Conservation (phyloP, 129 eudicot species). For the Rutidosis leptorrhynchoides region DNA sequence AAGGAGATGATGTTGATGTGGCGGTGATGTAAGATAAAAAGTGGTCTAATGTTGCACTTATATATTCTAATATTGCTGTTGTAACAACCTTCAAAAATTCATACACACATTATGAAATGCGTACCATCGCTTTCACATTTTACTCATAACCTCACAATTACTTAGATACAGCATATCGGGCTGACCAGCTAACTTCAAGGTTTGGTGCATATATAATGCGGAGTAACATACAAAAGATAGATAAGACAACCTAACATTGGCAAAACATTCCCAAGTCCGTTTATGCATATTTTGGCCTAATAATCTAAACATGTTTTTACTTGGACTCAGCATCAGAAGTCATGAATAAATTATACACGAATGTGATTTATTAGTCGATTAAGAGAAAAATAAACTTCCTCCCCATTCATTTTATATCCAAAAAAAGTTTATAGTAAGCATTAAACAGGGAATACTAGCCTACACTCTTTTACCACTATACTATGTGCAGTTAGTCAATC, state of each 20-base stretch:
- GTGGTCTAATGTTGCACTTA: not conserved
- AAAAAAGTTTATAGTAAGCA: not conserved
- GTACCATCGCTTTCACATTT: not conserved
- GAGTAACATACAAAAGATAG: not conserved
- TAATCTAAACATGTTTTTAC: not conserved
- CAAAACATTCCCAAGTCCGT: not conserved
- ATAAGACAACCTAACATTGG: not conserved
- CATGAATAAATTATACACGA: not conserved
- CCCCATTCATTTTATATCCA: not conserved
- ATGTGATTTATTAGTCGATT: not conserved
- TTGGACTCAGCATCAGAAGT: not conserved
- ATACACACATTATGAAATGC: not conserved
- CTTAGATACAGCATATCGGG: not conserved
- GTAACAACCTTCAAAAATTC: conserved; percentile 10
- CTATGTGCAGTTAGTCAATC: not conserved
- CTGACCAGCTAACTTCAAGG: not conserved
- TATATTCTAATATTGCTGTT: not conserved
- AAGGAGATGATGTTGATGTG: too few species aligned
- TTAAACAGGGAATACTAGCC: not conserved
- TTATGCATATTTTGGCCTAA: not conserved
- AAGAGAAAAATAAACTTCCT: not conserved
- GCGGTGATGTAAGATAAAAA: too few species aligned
- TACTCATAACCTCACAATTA: not conserved
- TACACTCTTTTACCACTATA: not conserved
- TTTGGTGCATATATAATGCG: not conserved